phyloP scores from a whole-genome alignment of 2,329 filamentous ascomycete species.

The Microdochium bolleyi region DNA sequence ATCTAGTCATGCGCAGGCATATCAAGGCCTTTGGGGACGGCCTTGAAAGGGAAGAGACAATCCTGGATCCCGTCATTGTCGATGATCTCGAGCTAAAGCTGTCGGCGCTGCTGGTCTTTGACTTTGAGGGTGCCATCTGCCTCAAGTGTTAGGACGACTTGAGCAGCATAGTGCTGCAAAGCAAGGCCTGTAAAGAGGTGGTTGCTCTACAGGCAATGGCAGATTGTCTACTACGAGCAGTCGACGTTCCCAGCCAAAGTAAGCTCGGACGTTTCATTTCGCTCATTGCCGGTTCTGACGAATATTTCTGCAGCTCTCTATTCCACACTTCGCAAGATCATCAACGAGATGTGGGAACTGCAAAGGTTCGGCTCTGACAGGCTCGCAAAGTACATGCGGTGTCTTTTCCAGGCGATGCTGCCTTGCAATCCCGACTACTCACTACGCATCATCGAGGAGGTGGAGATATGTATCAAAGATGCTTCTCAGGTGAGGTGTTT shows the following conservation, averaged over 20 bases:
- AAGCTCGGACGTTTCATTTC: conserved; percentile 5
- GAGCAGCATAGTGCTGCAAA: conserved; percentile 47
- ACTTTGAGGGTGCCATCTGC: conserved; percentile 67
- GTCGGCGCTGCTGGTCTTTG: conserved; percentile 61
- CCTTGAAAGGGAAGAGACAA: conserved; percentile 28
- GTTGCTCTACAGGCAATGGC: conserved; percentile 54
- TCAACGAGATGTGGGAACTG: conserved; percentile 58
- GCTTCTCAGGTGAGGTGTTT: conserved; percentile 35
- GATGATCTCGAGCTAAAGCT: conserved; percentile 54
- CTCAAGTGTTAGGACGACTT: conserved; percentile 63
- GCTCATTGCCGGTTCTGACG: not conserved
- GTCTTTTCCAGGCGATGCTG: conserved; percentile 63
- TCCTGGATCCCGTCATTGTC: conserved; percentile 32
- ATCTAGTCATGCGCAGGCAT: conserved; percentile 52
- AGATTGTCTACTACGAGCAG: conserved; percentile 51
- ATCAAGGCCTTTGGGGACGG: conserved; percentile 47
- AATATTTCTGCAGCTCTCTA: conserved; percentile 33
- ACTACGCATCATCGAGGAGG: conserved; percentile 57
- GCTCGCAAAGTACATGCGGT: conserved; percentile 70
- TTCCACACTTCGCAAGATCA: conserved; percentile 53
- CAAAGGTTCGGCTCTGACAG: conserved; percentile 47
- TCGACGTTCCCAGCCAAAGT: conserved; percentile 42
- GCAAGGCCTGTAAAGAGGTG: conserved; percentile 32
- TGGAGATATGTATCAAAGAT: conserved; percentile 42
- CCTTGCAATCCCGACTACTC: conserved; percentile 46